Base-by-base conservation (phyloP, 2,329 filamentous ascomycete genomes). In the Dothideomycetes sp. region DNA sequence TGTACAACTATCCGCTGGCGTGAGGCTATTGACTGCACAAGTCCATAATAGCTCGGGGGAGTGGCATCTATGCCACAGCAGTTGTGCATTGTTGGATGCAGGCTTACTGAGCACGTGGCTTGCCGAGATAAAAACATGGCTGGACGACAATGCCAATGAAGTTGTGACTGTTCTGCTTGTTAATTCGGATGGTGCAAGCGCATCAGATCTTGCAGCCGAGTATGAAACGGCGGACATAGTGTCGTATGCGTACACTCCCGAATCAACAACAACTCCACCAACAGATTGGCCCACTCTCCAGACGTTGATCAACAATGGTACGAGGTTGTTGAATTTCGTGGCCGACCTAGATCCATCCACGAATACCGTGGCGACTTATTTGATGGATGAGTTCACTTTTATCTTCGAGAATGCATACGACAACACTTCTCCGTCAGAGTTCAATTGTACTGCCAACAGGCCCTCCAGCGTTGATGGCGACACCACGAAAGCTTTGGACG, bases 331-430 rank as follows among this genome's bases (percentile, higher is more conserved):
- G 49, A 73, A 73, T 34, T 87, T 87, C 49, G 66, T 86, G 43
- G 77, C 81, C 12, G 71, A 70, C 16, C 42, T 65, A 11, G 57
- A 29, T 18, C 24, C 40, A 15, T 37, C 49, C 34, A 45, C 56
- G 3, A 59, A 54, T 34, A 43, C 59, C 1, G 49, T 49, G 12
- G 64, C 65, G 44, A 69, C 77, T 0, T 81, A 76, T 57, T 65
- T 84, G 8, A 65, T 82, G 45, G 62, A 73, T 56, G 73, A 82
- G 58, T 83, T 78, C 58, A 60, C 63, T 44, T 73, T 73, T 62
- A 63, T 87, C 41, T 89, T 85, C 61, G 84, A 89, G 60, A 88
- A 79, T 31, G 57, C 69, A 8, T 88, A 72, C 58, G 75, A 84
- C 36, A 75, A 83, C 38, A 72, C 70, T 3, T 64, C 66, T 7